Conservation (phyloP, 1,284 basidiomycete genomes). For the Ustilago esculenta region DNA sequence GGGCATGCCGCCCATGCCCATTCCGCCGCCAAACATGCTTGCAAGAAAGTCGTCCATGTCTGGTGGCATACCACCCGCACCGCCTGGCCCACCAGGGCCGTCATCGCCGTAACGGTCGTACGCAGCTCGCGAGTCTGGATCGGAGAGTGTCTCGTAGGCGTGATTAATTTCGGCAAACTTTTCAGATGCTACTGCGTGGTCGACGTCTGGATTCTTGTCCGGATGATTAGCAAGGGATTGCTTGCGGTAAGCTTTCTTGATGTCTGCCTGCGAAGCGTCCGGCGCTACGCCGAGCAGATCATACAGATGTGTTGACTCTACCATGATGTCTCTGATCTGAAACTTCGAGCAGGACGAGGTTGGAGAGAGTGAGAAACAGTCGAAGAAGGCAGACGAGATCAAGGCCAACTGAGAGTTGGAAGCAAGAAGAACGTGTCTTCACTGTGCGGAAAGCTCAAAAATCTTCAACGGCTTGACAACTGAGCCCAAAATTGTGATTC, state of each 20-base stretch:
- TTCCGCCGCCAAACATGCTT: conserved; percentile 60
- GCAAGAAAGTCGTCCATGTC: conserved; percentile 60
- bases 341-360: too few relatives aligned
- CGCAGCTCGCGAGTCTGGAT: conserved; percentile 53
- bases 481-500: conserved; percentile 10
- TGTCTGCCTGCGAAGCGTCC: conserved; percentile 81
- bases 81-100: conserved; percentile 33
- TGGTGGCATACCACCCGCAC: conserved; percentile 42
- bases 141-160: conserved; percentile 63
- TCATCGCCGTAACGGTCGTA: conserved; percentile 64
- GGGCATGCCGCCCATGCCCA: conserved; percentile 62
- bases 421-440: conserved; percentile 2
- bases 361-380: too few relatives aligned
- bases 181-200: conserved; percentile 53
- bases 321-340: conserved; percentile 12
- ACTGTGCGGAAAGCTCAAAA: conserved; percentile 2
- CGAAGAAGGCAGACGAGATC: too few relatives aligned
- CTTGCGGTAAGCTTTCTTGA: conserved; percentile 76
- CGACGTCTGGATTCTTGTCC: conserved; percentile 62
- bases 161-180: conserved; percentile 63
- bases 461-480: not conserved
- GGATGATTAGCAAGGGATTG: conserved; percentile 62
- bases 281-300: conserved; percentile 74
- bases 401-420: too few relatives aligned
- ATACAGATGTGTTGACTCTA: conserved; percentile 54